Evolutionary conservation across 176 grass and related monocot species (phyloP), one percentile per base, ranked within the genome.

Genomic region (Ananas comosus): DNA sequence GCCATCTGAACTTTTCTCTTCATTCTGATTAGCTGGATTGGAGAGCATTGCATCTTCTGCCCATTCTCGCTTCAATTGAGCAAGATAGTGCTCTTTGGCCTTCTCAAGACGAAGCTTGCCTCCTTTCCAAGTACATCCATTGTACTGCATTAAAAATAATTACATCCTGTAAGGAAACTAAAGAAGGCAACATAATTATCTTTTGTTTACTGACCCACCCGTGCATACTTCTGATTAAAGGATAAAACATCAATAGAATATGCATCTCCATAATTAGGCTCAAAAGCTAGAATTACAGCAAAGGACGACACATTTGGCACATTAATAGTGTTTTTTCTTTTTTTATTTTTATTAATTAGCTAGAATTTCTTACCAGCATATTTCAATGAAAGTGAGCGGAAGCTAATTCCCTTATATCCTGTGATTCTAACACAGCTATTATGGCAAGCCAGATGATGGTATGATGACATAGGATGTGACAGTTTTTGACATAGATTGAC

Each of bases 81-180:
- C 18, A 22, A 90, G 82, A 67, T 92, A 97, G 70, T 97, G 94
- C 79, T 92, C 94, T 52, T 92, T 97, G 59, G 94, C 89, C 86
- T 88, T 97, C 80, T 92, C 89, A 21, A 97, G 69, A 24, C 51
- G 82, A 51, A 97, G 74, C 66, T 82, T 93, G 77, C 84, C 89
- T 50, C 94, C 94, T 85, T 97, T 97, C 94, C 94, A 97, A 76
- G 84, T 87, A 49, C 89, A 97, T 64, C 89, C 89, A 76, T 93
- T 97, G 67, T 97, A 97, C 94, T 97, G 16, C 76, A 87, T 49
- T 12, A 23, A 83, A 67, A 16, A 13, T 16, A 12, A 25, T 67
- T 49, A 52, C 25, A 65, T 52, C 7, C 19, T 71, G 14, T 80
- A 11, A 16, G 49, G 14, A 16, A 65, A 21, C 18, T 66, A 10